phyloP scores from a whole-genome alignment of 2,329 filamentous ascomycete species.

The Furcasterigmium sp. region DNA sequence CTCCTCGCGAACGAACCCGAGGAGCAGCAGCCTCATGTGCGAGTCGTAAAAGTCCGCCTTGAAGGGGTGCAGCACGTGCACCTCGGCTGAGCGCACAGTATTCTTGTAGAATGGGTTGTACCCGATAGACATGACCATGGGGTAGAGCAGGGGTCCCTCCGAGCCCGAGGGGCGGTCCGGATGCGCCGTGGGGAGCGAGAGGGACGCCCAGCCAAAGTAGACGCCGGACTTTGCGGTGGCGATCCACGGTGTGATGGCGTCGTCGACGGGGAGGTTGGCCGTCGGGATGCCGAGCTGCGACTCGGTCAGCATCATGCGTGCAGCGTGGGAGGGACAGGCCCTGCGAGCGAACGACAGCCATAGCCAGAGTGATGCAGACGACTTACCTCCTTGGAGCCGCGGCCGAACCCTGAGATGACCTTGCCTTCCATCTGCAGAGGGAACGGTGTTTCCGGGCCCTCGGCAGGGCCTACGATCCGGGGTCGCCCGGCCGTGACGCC shows the following conservation, averaged over 20 bases:
- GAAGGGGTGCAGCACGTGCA: constrained; percentile 80
- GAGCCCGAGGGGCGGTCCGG: constrained; percentile 28
- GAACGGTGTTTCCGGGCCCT: constrained; percentile 71
- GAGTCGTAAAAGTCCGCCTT: constrained; percentile 77
- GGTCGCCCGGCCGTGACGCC: constrained; percentile 40
- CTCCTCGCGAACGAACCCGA: constrained; percentile 87
- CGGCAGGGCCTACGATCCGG: constrained; percentile 65
- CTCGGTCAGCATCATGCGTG: background rate
- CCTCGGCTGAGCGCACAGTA: constrained; percentile 77
- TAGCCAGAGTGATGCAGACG: too few species aligned
- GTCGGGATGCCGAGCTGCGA: constrained; percentile 87
- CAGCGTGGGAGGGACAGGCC: too few species aligned
- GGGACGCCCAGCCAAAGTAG: constrained; percentile 87
- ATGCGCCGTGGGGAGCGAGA: constrained; percentile 51
- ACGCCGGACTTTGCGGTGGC: constrained; percentile 67
- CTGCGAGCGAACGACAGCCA: too few species aligned
- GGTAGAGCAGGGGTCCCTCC: constrained; percentile 50
- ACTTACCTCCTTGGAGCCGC: constrained; percentile 82
- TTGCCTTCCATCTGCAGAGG: constrained; percentile 79
- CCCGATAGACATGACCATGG: constrained; percentile 90
- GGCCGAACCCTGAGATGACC: constrained; percentile 88
- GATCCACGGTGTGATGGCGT: constrained; percentile 55
- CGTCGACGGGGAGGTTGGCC: constrained; percentile 80
- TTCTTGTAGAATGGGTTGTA: constrained; percentile 99
- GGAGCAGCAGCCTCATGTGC: constrained; percentile 71